Evolutionary conservation across 768 basidiomycete species (phyloP).

Genomic region (Suillus luteus): DNA sequence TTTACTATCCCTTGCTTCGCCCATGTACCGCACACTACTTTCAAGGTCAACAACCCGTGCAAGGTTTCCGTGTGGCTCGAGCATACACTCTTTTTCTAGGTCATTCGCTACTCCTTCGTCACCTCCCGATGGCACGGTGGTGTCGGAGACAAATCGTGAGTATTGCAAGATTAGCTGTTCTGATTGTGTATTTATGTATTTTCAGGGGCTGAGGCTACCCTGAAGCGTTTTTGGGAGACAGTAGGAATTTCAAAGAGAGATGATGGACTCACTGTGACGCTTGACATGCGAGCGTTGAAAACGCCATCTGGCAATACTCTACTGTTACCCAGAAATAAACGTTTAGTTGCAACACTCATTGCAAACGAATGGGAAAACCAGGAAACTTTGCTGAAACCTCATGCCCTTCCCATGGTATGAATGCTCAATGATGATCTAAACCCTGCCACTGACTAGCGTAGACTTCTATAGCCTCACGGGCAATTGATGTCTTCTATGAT

Average conservation of each 20-base stretch:
- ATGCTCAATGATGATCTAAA: constrained; percentile 4
- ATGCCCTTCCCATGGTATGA: constrained; percentile 87
- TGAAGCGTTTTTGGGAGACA: constrained; percentile 93
- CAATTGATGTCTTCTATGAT: constrained; percentile 76
- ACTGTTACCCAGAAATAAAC: constrained; percentile 67
- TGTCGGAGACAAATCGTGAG: constrained; percentile 69
- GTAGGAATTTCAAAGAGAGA: constrained; percentile 72
- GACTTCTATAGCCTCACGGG: constrained; percentile 92
- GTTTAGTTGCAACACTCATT: constrained; percentile 78
- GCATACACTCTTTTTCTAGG: background rate
- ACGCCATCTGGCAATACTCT: constrained; percentile 85
- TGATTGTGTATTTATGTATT: constrained; percentile 11
- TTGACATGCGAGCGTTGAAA: constrained; percentile 84
- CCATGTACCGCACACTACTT: constrained; percentile 5
- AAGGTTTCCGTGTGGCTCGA: background rate
- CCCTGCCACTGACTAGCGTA: constrained; percentile 34
- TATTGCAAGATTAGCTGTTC: constrained; percentile 1
- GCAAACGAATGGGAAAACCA: constrained; percentile 98
- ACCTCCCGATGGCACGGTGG: constrained; percentile 43
- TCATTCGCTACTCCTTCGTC: constrained; percentile 17
- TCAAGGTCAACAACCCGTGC: background rate
- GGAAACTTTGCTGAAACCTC: constrained; percentile 79
- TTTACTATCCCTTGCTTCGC: background rate
- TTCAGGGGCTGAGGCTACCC: constrained; percentile 81
- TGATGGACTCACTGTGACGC: constrained; percentile 58